Evolutionary conservation across 257 asterid species (phyloP).

Genomic region (Pogostemon cablin): DNA sequence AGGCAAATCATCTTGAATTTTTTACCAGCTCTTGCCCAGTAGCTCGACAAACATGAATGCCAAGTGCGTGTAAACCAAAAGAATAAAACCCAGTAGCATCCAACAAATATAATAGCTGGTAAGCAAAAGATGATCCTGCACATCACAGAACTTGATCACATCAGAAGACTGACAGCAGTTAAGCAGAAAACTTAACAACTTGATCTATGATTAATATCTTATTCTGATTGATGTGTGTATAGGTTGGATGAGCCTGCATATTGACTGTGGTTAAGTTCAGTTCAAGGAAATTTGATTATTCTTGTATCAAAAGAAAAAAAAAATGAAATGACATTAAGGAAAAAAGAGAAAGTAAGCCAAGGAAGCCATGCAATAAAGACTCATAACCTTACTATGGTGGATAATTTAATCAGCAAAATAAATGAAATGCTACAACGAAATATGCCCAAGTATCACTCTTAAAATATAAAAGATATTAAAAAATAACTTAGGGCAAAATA

Average conservation of each 20-base stretch:
- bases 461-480: constrained; percentile 5
- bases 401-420: not conserved
- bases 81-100: constrained; percentile 97
- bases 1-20: constrained; percentile 24
- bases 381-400: constrained; percentile 1
- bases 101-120: constrained; percentile 89
- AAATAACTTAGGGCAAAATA: constrained; percentile 12
- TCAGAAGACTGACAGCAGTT: constrained; percentile 33
- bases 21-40: constrained; percentile 98
- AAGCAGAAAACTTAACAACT: constrained; percentile 13
- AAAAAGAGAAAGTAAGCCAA: constrained; percentile 24
- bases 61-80: constrained; percentile 85
- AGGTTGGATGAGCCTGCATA: constrained; percentile 6
- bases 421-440: constrained; percentile 10
- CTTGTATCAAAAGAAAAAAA: not conserved
- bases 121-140: constrained; percentile 91
- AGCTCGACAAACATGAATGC: constrained; percentile 95
- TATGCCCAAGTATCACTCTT: constrained; percentile 8
- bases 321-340: not conserved
- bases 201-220: constrained; percentile 20
- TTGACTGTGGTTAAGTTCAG: not conserved
- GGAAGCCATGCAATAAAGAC: not conserved
- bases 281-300: not conserved
- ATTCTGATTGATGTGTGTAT: constrained; percentile 1
- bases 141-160: constrained; percentile 28